Conservation (phyloP, 768 basidiomycete species). For the Multifurca ochricompacta region DNA sequence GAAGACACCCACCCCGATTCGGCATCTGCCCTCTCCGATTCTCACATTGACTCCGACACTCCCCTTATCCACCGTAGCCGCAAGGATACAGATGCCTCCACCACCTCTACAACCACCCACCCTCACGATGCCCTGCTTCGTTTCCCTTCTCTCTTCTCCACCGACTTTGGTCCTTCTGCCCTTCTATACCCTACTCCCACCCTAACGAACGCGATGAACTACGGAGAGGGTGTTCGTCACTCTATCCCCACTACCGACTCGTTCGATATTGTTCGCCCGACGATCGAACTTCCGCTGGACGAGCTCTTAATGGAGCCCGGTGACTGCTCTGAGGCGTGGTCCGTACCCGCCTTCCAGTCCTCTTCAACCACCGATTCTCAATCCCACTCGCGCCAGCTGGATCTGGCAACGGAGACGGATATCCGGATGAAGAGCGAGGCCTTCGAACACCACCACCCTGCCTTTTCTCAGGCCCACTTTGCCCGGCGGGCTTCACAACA, state of each 20-base stretch:
- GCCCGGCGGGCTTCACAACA: conserved; percentile 35
- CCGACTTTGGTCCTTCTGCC: conserved; percentile 71
- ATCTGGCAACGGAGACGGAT: conserved; percentile 26
- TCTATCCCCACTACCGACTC: conserved; percentile 38
- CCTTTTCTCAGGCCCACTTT: conserved; percentile 32
- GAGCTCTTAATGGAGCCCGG: conserved; percentile 53
- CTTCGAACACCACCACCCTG: conserved; percentile 24
- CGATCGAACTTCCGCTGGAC: conserved; percentile 81
- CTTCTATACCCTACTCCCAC: conserved; percentile 62
- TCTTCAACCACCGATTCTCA: conserved; percentile 3
- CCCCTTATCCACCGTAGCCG: conserved; percentile 31
- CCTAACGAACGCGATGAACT: conserved; percentile 60
- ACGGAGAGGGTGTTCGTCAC: conserved; percentile 62
- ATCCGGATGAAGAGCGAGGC: conserved; percentile 24
- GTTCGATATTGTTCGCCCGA: conserved; percentile 63
- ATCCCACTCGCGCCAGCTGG: conserved; percentile 19
- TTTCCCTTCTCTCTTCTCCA: conserved; percentile 68
- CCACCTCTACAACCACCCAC: conserved; percentile 16
- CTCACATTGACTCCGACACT: conserved; percentile 30
- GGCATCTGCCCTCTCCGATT: not conserved
- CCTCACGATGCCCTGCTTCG: conserved; percentile 39
- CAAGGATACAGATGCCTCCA: conserved; percentile 22
- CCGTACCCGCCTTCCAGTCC: conserved; percentile 16
- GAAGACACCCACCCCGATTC: conserved; percentile 22
- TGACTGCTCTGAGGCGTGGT: conserved; percentile 30